phyloP scores from a whole-genome alignment of 2,329 filamentous ascomycete genomes.

The Sporothrix euskadiensis region DNA sequence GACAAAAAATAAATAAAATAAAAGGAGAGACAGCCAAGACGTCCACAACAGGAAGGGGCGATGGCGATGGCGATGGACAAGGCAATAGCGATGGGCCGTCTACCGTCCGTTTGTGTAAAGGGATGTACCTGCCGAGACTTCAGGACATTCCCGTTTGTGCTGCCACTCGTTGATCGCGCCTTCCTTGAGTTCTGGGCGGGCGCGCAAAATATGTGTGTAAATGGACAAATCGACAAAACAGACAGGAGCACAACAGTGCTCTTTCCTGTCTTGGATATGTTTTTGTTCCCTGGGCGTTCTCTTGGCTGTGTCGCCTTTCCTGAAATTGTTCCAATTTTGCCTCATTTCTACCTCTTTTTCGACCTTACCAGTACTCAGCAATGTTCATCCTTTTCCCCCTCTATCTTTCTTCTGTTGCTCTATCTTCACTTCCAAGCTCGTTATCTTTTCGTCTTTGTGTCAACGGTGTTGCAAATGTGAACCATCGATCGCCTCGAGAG shows the following conservation, averaged over 20 bases:
- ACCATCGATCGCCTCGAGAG: background rate
- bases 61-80: background rate
- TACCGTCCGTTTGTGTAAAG: background rate
- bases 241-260: background rate
- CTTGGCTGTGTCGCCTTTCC: slow-evolving; percentile 23
- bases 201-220: background rate
- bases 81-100: background rate
- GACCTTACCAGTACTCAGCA: background rate
- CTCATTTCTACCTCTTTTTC: slow-evolving; percentile 12
- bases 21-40: slow-evolving; percentile 20
- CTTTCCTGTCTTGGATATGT: slow-evolving; percentile 18
- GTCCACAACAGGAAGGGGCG: slow-evolving; percentile 13
- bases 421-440: background rate
- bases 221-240: background rate
- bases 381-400: background rate
- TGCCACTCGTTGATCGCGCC: slow-evolving; percentile 16
- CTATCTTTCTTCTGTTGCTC: slow-evolving; percentile 1
- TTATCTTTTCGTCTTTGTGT: background rate
- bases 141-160: slow-evolving; percentile 15
- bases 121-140: slow-evolving; percentile 24
- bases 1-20: background rate
- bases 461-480: background rate
- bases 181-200: background rate
- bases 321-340: background rate
- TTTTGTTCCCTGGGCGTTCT: slow-evolving; percentile 16